Evolutionary conservation across 2,329 filamentous ascomycete genomes (phyloP).

Genomic region (Emmonsiellopsis sp.): DNA sequence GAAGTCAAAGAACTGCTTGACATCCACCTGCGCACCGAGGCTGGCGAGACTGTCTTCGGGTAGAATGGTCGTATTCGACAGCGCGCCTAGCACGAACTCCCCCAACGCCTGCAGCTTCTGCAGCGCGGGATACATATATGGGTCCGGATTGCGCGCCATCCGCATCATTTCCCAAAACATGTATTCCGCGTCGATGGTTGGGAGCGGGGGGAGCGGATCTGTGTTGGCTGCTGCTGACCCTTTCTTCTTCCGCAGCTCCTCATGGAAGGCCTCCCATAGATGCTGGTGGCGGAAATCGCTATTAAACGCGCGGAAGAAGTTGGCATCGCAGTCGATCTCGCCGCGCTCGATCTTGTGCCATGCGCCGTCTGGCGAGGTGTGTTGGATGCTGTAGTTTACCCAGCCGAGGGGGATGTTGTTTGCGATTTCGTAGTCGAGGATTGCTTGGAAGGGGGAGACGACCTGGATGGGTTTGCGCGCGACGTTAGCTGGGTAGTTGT

Average conservation of each 20-base stretch:
- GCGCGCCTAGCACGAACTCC: conserved; percentile 64
- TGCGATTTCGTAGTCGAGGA: conserved; percentile 76
- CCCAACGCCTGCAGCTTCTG: conserved; percentile 56
- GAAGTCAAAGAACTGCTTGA: conserved; percentile 68
- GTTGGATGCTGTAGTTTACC: conserved; percentile 83
- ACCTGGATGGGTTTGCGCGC: conserved; percentile 48
- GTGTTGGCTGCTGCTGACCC: conserved; percentile 6
- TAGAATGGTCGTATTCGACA: conserved; percentile 87
- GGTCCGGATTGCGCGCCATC: conserved; percentile 60
- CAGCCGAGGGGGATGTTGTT: conserved; percentile 75
- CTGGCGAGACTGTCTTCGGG: conserved; percentile 41
- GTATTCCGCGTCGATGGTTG: conserved; percentile 64
- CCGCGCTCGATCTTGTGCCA: conserved; percentile 88
- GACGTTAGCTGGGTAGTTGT: background rate
- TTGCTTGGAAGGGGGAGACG: conserved; percentile 82
- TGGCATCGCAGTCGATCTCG: conserved; percentile 62
- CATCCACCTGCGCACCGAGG: conserved; percentile 38
- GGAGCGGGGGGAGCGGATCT: conserved; percentile 50
- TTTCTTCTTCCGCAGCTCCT: conserved; percentile 23
- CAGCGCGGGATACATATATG: conserved; percentile 80
- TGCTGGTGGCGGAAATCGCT: conserved; percentile 57
- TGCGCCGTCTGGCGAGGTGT: conserved; percentile 64
- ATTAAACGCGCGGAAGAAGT: conserved; percentile 70
- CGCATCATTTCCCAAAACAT: conserved; percentile 92
- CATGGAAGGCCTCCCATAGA: conserved; percentile 58